Base-by-base conservation (phyloP, 352 stramenopile species). In the Phytophthora ohioensis region DNA sequence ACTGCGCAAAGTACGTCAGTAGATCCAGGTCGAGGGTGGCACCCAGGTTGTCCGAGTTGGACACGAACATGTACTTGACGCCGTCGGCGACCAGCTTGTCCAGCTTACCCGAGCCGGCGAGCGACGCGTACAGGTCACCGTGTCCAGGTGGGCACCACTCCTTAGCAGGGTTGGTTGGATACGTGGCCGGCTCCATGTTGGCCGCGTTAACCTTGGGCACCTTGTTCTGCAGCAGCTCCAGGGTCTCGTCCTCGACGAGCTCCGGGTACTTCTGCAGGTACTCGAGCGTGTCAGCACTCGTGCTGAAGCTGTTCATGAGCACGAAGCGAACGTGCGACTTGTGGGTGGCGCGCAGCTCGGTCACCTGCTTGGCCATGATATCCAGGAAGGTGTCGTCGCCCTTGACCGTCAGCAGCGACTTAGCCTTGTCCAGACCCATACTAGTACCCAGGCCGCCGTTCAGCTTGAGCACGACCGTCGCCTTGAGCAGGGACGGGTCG, bases 211-310 rank as follows among this genome's bases (percentile, higher is more conserved):
- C 79, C 81, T 98, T 98, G 36, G 96, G 96, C 46, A 99, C 97
- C 87, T 99, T 99, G 83, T 99, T 99, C 84, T 99, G 97, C 55
- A 99, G 73, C 69, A 99, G 95, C 88, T 99, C 97, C 17, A 99
- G 83, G 64, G 97, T 96, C 43, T 97, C 88, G 73, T 99, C 97
- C 42, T 92, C 91, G 17, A 95, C 85, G 41, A 99, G 80, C 75
- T 96, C 89, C 3, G 89, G 87, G 77, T 96, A 96, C 85, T 96
- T 96, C 53, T 90, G 72, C 55, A 96, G 73, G 71, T 95, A 96
- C 67, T 96, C 89, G 30, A 96, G 77, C 41, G 89, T 96, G 71
- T 96, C 89, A 15, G 83, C 72, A 61, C 84, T 93, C 34, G 89
- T 96, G 79, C 87, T 95, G 72, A 96, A 96, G 59, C 81, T 92